These are phyloP conservation scores for Aureobasidium sp. DNA, from an alignment of 2,329 filamentous ascomycete species.

Conservation along the genomic window DNA sequence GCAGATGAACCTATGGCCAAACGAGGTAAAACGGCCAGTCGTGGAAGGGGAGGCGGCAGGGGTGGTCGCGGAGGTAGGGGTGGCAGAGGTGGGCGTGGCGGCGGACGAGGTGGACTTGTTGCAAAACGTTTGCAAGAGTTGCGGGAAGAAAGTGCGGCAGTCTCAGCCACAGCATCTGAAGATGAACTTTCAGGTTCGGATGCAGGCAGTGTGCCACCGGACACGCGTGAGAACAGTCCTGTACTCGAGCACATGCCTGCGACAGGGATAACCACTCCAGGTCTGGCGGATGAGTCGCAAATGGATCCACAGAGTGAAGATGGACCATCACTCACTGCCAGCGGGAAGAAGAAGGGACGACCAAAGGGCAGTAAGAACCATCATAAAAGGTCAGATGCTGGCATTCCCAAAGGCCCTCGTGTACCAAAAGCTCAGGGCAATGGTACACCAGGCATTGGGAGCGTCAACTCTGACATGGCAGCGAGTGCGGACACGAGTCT, in stretches of 20 bases:
- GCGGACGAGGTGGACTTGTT: slow-evolving; percentile 6
- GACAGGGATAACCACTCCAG: slow-evolving; percentile 17
- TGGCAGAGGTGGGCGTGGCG: slow-evolving; percentile 10
- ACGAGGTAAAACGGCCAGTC: slow-evolving; percentile 6
- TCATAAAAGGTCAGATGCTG: slow-evolving; percentile 37
- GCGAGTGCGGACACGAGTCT: neutral
- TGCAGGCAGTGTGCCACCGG: slow-evolving; percentile 17
- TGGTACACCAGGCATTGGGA: neutral
- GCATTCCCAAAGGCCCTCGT: slow-evolving; percentile 41
- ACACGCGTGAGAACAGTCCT: slow-evolving; percentile 13
- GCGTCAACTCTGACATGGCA: neutral
- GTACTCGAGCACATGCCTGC: neutral
- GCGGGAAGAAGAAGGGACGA: slow-evolving; percentile 25
- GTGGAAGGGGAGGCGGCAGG: slow-evolving; percentile 12
- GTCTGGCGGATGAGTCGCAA: neutral
- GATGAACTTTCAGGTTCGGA: slow-evolving; percentile 22
- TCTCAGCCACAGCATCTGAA: slow-evolving; percentile 15
- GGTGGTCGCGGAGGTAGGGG: slow-evolving; percentile 11
- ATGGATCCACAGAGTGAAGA: slow-evolving; percentile 4
- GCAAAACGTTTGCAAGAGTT: slow-evolving; percentile 38
- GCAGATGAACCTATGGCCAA: slow-evolving; percentile 7
- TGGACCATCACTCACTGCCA: slow-evolving; percentile 1
- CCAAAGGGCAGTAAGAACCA: slow-evolving; percentile 40
- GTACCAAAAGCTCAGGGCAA: slow-evolving; percentile 17
- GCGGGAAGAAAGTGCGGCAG: slow-evolving; percentile 33